Evolutionary conservation across 805 yeast genomes (phyloP).

Genomic region (Lipomyces yamadae): DNA sequence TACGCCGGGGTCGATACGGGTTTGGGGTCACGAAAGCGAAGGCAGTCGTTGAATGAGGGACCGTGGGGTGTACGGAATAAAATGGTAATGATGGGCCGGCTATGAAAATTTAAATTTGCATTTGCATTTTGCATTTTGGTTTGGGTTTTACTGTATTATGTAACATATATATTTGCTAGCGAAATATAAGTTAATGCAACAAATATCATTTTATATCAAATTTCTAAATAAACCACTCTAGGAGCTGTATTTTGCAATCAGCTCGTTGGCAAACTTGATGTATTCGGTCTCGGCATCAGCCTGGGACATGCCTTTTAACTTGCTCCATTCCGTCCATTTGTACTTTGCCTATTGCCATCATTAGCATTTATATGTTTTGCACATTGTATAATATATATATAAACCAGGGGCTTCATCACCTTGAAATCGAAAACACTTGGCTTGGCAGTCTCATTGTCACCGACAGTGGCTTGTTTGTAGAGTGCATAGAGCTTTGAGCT

Average conservation of each 20-base stretch:
- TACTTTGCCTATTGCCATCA: slow-evolving; percentile 63
- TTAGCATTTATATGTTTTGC: not conserved
- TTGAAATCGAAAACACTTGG: slow-evolving; percentile 93
- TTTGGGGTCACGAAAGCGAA: not conserved
- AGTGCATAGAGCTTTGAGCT: slow-evolving; percentile 71
- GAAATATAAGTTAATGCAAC: not conserved
- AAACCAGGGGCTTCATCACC: slow-evolving; percentile 35
- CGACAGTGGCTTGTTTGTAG: slow-evolving; percentile 96
- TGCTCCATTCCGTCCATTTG: slow-evolving; percentile 98
- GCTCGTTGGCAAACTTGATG: slow-evolving; percentile 47
- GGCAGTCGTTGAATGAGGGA: not conserved
- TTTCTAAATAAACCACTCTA: slow-evolving; percentile 3
- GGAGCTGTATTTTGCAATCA: slow-evolving; percentile 39
- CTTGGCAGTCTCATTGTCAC: slow-evolving; percentile 85
- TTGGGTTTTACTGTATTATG: too few species aligned
- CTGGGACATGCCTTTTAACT: slow-evolving; percentile 79
- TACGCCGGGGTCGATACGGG: too few species aligned
- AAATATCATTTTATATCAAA: not conserved
- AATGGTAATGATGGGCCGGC: too few species aligned
- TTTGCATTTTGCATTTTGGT: too few species aligned
- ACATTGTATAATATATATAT: too few species aligned
- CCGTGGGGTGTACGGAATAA: too few species aligned
- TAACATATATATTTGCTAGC: not conserved
- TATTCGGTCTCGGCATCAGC: slow-evolving; percentile 84
- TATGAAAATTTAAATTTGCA: too few species aligned